Percentiles rank a stretch among this genome's conserved stretches.
These are phyloP conservation scores for Zopfochytrium polystomum DNA, from an alignment of 371 early-diverging fungal genomes.

Conservation along the genomic window DNA sequence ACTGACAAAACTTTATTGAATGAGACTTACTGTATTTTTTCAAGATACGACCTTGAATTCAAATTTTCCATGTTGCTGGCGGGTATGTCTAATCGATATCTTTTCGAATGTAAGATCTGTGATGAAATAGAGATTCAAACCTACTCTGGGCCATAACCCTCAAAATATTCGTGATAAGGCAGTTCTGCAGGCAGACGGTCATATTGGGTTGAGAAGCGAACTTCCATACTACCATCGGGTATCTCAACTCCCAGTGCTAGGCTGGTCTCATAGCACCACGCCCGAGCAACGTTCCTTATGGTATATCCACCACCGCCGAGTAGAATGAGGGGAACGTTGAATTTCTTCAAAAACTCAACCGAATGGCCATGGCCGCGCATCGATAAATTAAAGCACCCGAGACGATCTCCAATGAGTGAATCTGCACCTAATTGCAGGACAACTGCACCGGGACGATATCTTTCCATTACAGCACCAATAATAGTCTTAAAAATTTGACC, in stretches of 20 bases:
- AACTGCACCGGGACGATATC: conserved; percentile 65
- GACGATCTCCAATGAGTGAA: conserved; percentile 73
- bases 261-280: conserved; percentile 69
- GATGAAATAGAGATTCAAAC: no score
- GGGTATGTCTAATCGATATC: conserved; percentile 88
- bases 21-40: conserved; percentile 69
- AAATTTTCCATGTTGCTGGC: conserved; percentile 95
- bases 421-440: conserved; percentile 94
- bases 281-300: conserved; percentile 68
- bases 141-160: conserved; percentile 68
- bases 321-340: conserved; percentile 49
- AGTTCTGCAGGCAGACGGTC: no score
- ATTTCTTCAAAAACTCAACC: conserved; percentile 51
- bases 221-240: no score
- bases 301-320: conserved; percentile 87
- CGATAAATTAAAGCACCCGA: conserved; percentile 68
- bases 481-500: conserved; percentile 65
- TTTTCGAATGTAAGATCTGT: no score
- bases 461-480: conserved; percentile 46
- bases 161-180: conserved; percentile 89
- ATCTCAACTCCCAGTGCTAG: conserved; percentile 34
- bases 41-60: conserved; percentile 87
- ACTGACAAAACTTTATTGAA: no score
- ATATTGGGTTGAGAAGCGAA: no score
- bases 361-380: conserved; percentile 53